Evolutionary conservation across 768 basidiomycete species (phyloP), one percentile per base, ranked within the genome.

Genomic region (Serpula lacrymans): DNA sequence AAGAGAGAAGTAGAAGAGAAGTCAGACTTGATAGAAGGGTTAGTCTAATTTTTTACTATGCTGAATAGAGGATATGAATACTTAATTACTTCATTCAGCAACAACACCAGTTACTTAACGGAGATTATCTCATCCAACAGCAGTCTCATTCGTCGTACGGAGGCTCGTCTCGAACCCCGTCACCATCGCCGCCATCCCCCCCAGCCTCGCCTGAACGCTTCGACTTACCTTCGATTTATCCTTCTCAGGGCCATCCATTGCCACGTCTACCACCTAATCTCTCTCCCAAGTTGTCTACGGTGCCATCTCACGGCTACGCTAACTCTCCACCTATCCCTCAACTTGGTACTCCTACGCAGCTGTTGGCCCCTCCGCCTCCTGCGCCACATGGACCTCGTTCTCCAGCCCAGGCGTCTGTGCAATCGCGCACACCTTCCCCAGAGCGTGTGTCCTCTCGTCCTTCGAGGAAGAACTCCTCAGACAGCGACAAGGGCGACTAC

Each of bases 351-450:
- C 47, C 57, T 42, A 57, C 64, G 13, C 61, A 56, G 14, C 58
- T 64, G 5, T 72, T 86, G 17, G 81, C 75, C 0, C 81, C 84
- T 2, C 87, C 84, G 2, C 82, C 78, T 14, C 68, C 74, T 10
- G 78, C 77, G 3, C 85, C 86, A 1, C 72, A 82, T 38, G 87
- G 87, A 1, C 87, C 88, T 22, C 84, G 85, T 17, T 75, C 71
- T 1, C 84, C 80, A 1, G 69, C 67, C 8, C 77, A 70, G 34
- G 29, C 58, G 1, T 50, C 61, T 28, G 45, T 65, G 6, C 67
- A 72, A 6, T 84, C 87, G 10, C 72, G 84, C 20, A 81, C 85
- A 14, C 84, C 89, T 10, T 88, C 87, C 7, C 87, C 84, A 2
- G 76, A 78, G 18, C 70, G 72, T 20, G 34, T 37, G 8, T 33